Conservation (phyloP, 2,329 filamentous ascomycete genomes). For the Magnaporthales sp. region DNA sequence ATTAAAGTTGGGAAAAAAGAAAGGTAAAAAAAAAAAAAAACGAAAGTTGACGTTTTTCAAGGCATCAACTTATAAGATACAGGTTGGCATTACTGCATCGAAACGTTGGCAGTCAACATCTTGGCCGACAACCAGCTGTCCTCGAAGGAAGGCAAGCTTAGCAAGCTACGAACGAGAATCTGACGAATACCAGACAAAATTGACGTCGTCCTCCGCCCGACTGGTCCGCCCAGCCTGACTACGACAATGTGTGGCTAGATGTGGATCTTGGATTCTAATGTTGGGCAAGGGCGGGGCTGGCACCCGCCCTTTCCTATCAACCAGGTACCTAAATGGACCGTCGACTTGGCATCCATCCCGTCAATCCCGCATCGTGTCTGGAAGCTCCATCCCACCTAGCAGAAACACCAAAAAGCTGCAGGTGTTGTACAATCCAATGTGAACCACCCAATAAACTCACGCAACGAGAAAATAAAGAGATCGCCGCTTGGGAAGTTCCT, state of each 20-base stretch:
- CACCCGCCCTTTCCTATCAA: neutral
- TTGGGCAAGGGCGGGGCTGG: neutral
- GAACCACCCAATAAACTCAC: neutral
- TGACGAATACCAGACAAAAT: neutral
- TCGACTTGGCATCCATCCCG: conserved; percentile 2
- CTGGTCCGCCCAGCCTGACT: neutral
- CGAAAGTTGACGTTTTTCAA: neutral
- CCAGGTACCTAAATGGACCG: neutral
- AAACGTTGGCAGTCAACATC: neutral
- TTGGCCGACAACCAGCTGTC: neutral
- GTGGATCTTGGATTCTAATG: neutral
- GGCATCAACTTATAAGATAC: neutral
- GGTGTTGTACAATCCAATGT: neutral
- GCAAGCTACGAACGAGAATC: neutral
- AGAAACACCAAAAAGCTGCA: neutral
- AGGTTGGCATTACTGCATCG: neutral
- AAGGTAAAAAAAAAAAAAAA: no score
- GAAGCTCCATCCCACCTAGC: neutral
- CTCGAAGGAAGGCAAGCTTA: no score
- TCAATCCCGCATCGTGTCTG: neutral
- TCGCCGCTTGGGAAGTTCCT: neutral
- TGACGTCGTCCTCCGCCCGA: neutral
- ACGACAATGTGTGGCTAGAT: neutral
- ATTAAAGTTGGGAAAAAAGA: no score
- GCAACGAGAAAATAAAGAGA: neutral